Evolutionary conservation across 768 basidiomycete genomes (phyloP).

Genomic region (Multifurca ochricompacta): DNA sequence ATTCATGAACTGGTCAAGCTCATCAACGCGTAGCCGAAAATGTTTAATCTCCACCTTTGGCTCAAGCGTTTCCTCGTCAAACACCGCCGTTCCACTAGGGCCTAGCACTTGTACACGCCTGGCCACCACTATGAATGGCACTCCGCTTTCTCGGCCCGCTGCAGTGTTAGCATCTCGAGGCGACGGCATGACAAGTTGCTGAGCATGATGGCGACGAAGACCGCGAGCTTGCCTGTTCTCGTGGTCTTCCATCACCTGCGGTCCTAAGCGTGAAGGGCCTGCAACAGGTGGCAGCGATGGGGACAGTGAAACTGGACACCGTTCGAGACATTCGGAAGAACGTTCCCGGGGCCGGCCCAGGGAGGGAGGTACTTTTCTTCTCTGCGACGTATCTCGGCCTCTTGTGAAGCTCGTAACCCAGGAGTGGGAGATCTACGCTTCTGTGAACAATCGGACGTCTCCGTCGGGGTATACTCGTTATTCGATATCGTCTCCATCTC

Average conservation of each 20-base stretch:
- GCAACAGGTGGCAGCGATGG: background rate
- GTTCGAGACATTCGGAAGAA: background rate
- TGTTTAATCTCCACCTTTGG: background rate
- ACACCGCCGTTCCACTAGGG: conserved; percentile 7
- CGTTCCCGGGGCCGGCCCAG: background rate
- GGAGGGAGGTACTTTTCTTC: background rate
- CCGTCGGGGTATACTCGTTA: background rate
- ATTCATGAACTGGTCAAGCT: background rate
- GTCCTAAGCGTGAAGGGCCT: background rate
- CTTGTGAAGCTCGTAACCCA: background rate
- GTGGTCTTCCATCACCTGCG: background rate
- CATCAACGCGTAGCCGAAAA: conserved; percentile 1
- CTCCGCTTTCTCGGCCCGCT: background rate
- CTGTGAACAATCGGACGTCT: background rate
- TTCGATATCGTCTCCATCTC: background rate
- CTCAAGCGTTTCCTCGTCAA: background rate
- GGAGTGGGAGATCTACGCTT: background rate
- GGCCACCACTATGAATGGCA: background rate
- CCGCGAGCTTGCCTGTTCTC: background rate
- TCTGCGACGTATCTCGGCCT: too few relatives aligned
- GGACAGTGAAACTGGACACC: background rate
- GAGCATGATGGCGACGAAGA: background rate
- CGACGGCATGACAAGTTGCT: background rate
- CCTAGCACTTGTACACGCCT: background rate
- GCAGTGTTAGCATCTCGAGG: background rate